These are phyloP conservation scores for Endotrypanum monterogeii DNA, from an alignment of 208 protist species.

Conservation along the genomic window DNA sequence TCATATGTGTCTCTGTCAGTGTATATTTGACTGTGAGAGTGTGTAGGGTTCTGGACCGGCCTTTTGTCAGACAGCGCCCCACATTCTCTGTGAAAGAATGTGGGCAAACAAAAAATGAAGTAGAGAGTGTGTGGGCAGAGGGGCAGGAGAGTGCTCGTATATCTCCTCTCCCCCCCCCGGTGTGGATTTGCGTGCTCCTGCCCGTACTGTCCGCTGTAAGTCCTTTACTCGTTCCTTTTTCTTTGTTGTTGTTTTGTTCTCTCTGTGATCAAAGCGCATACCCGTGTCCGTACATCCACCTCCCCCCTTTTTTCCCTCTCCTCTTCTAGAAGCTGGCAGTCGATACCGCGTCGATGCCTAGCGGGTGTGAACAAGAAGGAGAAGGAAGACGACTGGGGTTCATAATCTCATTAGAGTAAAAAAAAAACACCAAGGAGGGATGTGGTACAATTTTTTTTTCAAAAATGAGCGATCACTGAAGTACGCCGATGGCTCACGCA, in stretches of 20 bases:
- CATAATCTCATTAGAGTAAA: slow-evolving; percentile 14
- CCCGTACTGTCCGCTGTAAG: no score
- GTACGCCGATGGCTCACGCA: neutral
- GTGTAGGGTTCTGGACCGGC: neutral
- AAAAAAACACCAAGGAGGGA: slow-evolving; percentile 11
- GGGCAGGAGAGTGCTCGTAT: neutral
- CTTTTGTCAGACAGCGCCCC: neutral
- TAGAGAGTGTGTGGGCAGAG: neutral
- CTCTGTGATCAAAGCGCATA: neutral
- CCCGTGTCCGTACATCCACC: neutral
- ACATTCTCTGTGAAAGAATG: neutral
- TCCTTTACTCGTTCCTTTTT: neutral
- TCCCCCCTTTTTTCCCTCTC: neutral
- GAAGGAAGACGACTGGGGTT: neutral
- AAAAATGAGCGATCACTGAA: neutral
- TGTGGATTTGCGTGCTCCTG: neutral
- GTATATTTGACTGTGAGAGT: neutral
- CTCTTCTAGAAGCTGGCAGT: neutral
- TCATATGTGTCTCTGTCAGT: neutral
- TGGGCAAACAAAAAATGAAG: neutral
- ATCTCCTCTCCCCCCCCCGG: neutral
- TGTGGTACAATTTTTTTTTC: neutral
- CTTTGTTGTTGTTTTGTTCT: neutral
- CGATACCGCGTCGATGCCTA: neutral
- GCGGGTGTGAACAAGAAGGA: neutral